These are phyloP conservation scores for Starmerella floris DNA, from an alignment of 805 yeast species.

Conservation along the genomic window DNA sequence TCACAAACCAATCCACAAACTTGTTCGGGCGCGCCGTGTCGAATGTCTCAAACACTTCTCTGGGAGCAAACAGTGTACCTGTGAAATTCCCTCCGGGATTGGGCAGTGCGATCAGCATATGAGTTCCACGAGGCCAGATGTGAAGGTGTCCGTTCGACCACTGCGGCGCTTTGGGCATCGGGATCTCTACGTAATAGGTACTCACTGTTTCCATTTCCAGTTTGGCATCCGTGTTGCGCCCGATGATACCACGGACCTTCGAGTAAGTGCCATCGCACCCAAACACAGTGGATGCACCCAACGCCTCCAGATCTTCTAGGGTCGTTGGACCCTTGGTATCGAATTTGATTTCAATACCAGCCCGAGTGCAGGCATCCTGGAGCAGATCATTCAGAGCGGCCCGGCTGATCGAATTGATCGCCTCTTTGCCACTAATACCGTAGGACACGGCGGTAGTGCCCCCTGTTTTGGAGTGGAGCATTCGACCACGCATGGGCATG, in stretches of 20 bases:
- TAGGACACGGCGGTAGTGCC: constrained; percentile 54
- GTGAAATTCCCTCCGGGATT: constrained; percentile 80
- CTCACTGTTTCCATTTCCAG: constrained; percentile 66
- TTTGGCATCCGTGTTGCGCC: constrained; percentile 54
- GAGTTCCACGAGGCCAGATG: constrained; percentile 81
- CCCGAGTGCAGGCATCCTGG: constrained; percentile 48
- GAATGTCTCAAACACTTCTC: constrained; percentile 44
- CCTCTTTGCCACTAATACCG: constrained; percentile 61
- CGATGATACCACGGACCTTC: constrained; percentile 53
- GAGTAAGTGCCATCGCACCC: constrained; percentile 87
- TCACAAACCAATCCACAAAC: constrained; percentile 41
- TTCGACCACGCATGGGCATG: constrained; percentile 79
- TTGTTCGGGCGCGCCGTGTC: constrained; percentile 26
- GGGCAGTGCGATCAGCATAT: constrained; percentile 82
- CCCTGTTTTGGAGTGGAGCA: constrained; percentile 53
- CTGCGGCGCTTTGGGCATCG: constrained; percentile 43
- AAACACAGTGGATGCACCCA: constrained; percentile 34
- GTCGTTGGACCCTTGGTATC: constrained; percentile 25
- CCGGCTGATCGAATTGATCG: constrained; percentile 76
- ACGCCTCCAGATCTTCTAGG: not conserved
- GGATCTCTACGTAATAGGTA: constrained; percentile 68
- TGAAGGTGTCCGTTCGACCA: constrained; percentile 54
- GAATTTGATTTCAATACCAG: constrained; percentile 23
- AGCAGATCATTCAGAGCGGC: constrained; percentile 50
- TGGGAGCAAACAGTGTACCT: constrained; percentile 76